A percentile compares a stretch with the other conserved stretches of the same genome.
Evolutionary conservation across 495 filamentous ascomycete species (phyloP).

Genomic region (Daldinia caldariorum): DNA sequence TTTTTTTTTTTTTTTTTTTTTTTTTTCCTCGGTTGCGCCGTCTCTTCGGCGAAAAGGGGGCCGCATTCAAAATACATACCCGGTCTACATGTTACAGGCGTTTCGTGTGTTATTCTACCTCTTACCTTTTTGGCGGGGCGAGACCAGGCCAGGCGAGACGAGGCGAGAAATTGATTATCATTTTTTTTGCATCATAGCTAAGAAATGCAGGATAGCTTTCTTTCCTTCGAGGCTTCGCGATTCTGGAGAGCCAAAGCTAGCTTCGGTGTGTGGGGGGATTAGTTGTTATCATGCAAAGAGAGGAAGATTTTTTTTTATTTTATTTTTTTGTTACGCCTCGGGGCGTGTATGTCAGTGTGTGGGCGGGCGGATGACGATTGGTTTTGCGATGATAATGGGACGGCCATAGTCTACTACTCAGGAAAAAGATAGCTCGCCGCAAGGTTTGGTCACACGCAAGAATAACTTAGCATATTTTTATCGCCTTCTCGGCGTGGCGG

Average conservation of each 20-base stretch:
- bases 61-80: constrained; percentile 43
- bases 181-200: constrained; percentile 35
- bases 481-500: constrained; percentile 19
- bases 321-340: constrained; percentile 22
- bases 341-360: constrained; percentile 8
- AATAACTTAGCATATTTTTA: constrained; percentile 5
- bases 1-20: constrained; percentile 5
- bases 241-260: constrained; percentile 11
- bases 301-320: neutral
- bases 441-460: constrained; percentile 32
- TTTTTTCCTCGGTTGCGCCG: constrained; percentile 31
- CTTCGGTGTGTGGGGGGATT: neutral
- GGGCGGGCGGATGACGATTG: constrained; percentile 24
- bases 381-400: constrained; percentile 28
- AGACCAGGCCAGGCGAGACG: neutral
- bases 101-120: constrained; percentile 26
- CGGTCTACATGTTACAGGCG: constrained; percentile 41
- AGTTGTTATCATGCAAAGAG: constrained; percentile 7
- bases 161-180: constrained; percentile 37
- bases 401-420: constrained; percentile 13
- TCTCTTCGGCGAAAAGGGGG: constrained; percentile 36
- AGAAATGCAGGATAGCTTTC: constrained; percentile 34
- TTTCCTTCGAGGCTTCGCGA: constrained; percentile 18
- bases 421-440: constrained; percentile 30
- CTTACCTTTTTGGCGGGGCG: constrained; percentile 4